Conservation (phyloP, 768 basidiomycete genomes). For the Dendrothele bispora region DNA sequence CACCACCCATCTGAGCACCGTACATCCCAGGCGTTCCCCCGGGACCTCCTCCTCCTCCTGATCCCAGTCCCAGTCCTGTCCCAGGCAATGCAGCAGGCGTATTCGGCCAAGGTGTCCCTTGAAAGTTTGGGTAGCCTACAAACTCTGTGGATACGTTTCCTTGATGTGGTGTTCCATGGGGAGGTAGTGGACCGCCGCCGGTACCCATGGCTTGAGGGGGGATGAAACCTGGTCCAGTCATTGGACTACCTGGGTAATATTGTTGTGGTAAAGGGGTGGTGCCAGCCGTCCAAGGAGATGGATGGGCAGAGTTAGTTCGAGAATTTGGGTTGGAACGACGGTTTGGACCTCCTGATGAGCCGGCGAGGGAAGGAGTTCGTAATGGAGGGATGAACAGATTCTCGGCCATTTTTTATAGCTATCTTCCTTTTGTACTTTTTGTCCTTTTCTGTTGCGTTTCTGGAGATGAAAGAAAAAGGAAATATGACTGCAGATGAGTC, state of each 20-base stretch:
- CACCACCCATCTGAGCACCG: no score
- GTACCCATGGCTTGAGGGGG: background rate
- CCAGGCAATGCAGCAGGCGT: background rate
- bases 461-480: no score
- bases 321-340: no score
- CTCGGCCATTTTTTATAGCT: no score
- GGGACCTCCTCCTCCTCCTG: no score
- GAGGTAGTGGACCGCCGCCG: background rate
- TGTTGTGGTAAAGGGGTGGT: background rate
- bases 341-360: slow-evolving; percentile 4
- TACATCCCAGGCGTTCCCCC: no score
- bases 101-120: slow-evolving; percentile 2
- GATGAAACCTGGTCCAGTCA: background rate
- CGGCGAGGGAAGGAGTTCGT: slow-evolving; percentile 5
- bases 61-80: background rate
- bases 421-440: no score
- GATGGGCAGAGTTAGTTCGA: background rate
- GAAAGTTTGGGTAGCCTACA: slow-evolving; percentile 1
- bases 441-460: no score
- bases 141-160: background rate
- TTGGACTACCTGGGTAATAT: slow-evolving; percentile 4
- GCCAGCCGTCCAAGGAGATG: slow-evolving; percentile 1
- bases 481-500: no score
- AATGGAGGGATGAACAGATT: slow-evolving; percentile 9
- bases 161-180: slow-evolving; percentile 1